Conservation (phyloP, 2,329 filamentous ascomycete genomes). For the Colletotrichum sp. region DNA sequence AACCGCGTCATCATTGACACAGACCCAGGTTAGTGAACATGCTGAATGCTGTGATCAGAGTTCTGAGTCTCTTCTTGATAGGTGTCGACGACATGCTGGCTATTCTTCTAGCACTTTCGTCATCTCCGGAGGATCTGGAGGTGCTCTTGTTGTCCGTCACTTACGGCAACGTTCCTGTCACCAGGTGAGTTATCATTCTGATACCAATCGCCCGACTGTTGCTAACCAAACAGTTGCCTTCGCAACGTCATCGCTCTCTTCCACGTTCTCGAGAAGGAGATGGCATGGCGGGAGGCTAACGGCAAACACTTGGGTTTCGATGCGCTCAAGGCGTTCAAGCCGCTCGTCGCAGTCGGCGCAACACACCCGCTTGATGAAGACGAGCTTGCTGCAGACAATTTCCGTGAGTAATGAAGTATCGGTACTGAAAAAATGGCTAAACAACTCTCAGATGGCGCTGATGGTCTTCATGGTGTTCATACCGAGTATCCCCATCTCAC, state of each 20-base stretch:
- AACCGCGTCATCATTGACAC: slow-evolving; percentile 94
- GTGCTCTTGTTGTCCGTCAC: slow-evolving; percentile 86
- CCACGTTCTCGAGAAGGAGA: slow-evolving; percentile 88
- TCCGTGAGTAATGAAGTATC: slow-evolving; percentile 67
- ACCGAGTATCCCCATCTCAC: slow-evolving; percentile 76
- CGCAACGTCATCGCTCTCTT: slow-evolving; percentile 91
- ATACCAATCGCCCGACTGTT: background rate
- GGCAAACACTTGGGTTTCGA: slow-evolving; percentile 76
- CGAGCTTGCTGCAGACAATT: slow-evolving; percentile 81
- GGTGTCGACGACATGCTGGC: slow-evolving; percentile 93
- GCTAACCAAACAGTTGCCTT: slow-evolving; percentile 65
- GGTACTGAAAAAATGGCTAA: background rate
- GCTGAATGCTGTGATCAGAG: background rate
- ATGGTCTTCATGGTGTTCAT: slow-evolving; percentile 80
- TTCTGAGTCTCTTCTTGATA: slow-evolving; percentile 26
- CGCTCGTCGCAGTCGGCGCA: slow-evolving; percentile 85
- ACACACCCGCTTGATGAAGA: slow-evolving; percentile 86
- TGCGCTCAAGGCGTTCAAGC: slow-evolving; percentile 73
- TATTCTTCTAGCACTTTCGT: slow-evolving; percentile 83
- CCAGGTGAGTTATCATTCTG: slow-evolving; percentile 60
- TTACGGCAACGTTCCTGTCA: slow-evolving; percentile 90
- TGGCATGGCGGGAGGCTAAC: slow-evolving; percentile 77
- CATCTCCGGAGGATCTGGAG: slow-evolving; percentile 83
- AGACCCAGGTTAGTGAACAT: slow-evolving; percentile 70
- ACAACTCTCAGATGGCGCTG: slow-evolving; percentile 64